Base-by-base conservation (phyloP, 345 rosid genomes). In the Eucalyptus leucophloia region DNA sequence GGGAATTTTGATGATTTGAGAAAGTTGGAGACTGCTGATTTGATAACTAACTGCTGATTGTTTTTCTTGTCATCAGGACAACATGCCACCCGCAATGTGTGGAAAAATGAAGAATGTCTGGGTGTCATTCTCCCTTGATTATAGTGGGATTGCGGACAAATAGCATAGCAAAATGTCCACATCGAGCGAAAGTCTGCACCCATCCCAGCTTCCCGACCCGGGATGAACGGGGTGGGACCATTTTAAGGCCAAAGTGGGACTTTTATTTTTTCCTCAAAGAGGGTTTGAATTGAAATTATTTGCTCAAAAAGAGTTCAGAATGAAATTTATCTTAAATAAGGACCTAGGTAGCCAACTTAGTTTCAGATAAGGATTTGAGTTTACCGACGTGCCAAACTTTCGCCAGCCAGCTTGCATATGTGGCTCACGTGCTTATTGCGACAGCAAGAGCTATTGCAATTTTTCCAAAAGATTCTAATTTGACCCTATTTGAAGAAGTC, bases 391-490 rank as follows among this genome's bases (percentile, higher is more conserved):
- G 13, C 7, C 42, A 18, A 17, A 37, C 9, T 34, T 72, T 19
- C 0, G 8, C 40, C 0, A 21, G 44, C 7, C 42, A 1, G 24
- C 24, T 69, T 32, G 12, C 81, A 69, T 1, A 5, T 56, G 62
- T 56, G 30, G 21, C 62, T 56, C 30, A 21, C 23, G 7, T 32
- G 81, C 23, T 32, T 18, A 17, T 3, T 69, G 81, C 1, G 24
- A 3, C 44, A 40, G 8, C 81, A 32, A 34, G 44, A 9, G 44
- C 12, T 8, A 19, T 9, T 6, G 81, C 12, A 9, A 69, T 69
- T 34, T 69, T 69, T 34, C 24, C 81, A 9, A 34, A 69, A 69
- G 7, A 34, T 69, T 69, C 24, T 69, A 34, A 5, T 18, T 69
- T 34, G 44, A 34, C 26, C 44, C 81, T 18, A 69, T 69, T 34